A percentile compares a stretch with the other conserved stretches of the same genome.
phyloP scores from a whole-genome alignment of 176 grass and related monocot genomes.

The Secale cereale region DNA sequence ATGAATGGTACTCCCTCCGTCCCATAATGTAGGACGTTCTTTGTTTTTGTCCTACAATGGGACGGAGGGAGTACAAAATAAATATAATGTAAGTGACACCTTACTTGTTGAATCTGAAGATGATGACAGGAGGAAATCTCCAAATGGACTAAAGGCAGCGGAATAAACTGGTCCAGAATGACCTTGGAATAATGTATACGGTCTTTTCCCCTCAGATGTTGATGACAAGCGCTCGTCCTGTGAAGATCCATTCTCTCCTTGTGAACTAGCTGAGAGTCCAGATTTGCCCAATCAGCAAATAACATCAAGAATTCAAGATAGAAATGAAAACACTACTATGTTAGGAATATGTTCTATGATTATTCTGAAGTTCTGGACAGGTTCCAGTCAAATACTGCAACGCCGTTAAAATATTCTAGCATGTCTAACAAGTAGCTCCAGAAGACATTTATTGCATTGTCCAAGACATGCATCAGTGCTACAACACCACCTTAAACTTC shows the following conservation, averaged over 20 bases:
- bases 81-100: conserved; percentile 1
- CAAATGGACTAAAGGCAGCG: conserved; percentile 76
- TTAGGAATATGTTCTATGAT: not conserved
- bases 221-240: conserved; percentile 47
- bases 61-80: not conserved
- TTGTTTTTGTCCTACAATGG: no score
- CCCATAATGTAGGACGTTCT: no score
- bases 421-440: not conserved
- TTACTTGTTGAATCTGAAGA: conserved; percentile 97
- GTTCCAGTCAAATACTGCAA: not conserved
- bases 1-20: not conserved
- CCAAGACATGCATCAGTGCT: not conserved
- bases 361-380: conserved; percentile 3
- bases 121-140: conserved; percentile 85
- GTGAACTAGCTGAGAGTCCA: conserved; percentile 48
- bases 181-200: conserved; percentile 84
- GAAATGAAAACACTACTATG: conserved; percentile 12
- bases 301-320: not conserved
- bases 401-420: not conserved
- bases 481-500: conserved; percentile 3
- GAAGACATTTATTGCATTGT: conserved; percentile 1
- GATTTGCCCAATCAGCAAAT: conserved; percentile 27
- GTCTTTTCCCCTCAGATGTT: conserved; percentile 52
- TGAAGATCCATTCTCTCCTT: conserved; percentile 64
- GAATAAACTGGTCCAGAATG: conserved; percentile 97